A percentile compares a stretch with the other conserved stretches of the same genome.
Conservation (phyloP, 2,329 filamentous ascomycete genomes). For the Thermomyces lanuginosus region DNA sequence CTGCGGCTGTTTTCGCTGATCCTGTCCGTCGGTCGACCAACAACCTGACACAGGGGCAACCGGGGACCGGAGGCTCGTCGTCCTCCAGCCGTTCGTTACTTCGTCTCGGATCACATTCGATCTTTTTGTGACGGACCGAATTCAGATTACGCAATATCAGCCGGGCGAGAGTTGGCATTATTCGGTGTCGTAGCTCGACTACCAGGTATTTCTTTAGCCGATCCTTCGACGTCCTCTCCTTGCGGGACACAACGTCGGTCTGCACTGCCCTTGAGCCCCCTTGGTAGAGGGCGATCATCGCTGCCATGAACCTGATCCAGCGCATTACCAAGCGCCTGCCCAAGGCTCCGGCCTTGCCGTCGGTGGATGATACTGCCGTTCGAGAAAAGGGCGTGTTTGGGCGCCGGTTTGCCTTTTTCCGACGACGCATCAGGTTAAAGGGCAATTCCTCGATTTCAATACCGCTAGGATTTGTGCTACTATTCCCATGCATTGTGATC, state of each 20-base stretch:
- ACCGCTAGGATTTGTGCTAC: constrained; percentile 75
- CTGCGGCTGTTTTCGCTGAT: constrained; percentile 14
- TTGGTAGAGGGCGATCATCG: constrained; percentile 13
- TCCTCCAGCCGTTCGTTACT: constrained; percentile 28
- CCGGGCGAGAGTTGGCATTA: too few relatives aligned
- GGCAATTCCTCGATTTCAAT: constrained; percentile 87
- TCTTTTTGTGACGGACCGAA: too few relatives aligned
- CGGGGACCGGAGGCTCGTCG: constrained; percentile 25
- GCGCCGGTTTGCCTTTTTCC: constrained; percentile 60
- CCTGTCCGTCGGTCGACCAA: too few relatives aligned
- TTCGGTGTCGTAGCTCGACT: too few relatives aligned
- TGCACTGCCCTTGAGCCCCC: too few relatives aligned
- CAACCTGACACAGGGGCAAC: constrained; percentile 17
- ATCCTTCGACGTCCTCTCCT: too few relatives aligned
- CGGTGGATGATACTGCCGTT: constrained; percentile 30
- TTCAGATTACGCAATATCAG: too few relatives aligned
- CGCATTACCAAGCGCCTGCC: constrained; percentile 37
- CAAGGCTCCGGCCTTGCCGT: constrained; percentile 28
- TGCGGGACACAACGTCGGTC: too few relatives aligned
- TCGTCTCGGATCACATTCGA: constrained; percentile 12
- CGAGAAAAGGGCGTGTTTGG: constrained; percentile 26
- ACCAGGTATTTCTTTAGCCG: too few relatives aligned
- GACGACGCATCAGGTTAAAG: constrained; percentile 69
- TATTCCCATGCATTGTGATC: constrained; percentile 85
- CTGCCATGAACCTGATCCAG: constrained; percentile 37